Percentiles rank a stretch among this genome's conserved stretches.
phyloP scores from a whole-genome alignment of 441 rosid species.

The Metrosideros polymorpha region DNA sequence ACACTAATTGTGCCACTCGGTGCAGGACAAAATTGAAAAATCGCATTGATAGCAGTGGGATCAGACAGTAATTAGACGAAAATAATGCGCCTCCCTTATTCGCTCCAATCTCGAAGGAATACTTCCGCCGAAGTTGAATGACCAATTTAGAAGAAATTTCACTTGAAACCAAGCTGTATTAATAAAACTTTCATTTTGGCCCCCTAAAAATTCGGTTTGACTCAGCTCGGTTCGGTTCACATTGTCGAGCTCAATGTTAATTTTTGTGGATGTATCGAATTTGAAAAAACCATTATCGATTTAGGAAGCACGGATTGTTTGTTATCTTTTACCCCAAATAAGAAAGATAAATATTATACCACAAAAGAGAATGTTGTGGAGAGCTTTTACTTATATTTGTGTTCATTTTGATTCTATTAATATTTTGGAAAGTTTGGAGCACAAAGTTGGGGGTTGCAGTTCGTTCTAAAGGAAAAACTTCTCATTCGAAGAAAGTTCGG shows the following conservation, averaged over 20 bases:
- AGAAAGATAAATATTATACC: not conserved
- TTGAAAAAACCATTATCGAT: not conserved
- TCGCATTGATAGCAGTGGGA: conserved; percentile 28
- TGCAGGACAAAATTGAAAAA: not conserved
- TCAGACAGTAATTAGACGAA: not conserved
- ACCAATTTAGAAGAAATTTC: not conserved
- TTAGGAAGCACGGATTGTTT: not conserved
- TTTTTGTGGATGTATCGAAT: not conserved
- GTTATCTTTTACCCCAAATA: not conserved
- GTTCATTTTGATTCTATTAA: not conserved
- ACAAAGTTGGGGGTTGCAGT: not conserved
- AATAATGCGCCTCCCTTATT: not conserved
- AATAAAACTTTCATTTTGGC: not conserved
- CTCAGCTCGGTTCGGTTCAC: not conserved
- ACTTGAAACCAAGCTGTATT: not conserved
- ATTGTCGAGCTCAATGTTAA: not conserved
- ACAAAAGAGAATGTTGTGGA: not conserved
- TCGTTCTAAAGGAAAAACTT: not conserved
- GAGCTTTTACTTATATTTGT: not conserved
- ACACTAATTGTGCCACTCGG: not conserved
- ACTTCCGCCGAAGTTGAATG: not conserved
- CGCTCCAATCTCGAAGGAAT: not conserved
- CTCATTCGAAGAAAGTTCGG: not conserved
- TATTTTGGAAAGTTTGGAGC: not conserved
- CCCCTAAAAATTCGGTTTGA: not conserved